Conservation (phyloP, 1,139 yeast species). For the Kodamaea sp. region DNA sequence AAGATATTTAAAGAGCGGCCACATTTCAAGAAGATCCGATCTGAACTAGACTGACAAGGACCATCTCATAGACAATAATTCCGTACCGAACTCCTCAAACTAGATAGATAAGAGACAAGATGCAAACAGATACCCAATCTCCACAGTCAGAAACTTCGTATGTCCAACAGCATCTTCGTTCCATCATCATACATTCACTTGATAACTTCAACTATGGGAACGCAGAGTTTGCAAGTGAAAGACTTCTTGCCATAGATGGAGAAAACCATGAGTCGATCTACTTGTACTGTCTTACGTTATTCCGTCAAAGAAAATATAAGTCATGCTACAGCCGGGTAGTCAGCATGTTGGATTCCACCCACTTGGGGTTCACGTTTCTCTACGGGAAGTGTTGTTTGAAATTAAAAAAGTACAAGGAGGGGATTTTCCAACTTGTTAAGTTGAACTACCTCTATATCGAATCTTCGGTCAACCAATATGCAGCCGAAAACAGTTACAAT, state of each 20-base stretch:
- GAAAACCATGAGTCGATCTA: constrained; percentile 56
- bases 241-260: constrained; percentile 60
- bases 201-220: constrained; percentile 69
- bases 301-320: constrained; percentile 55
- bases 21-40: too few species aligned
- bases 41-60: too few species aligned
- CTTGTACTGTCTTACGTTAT: constrained; percentile 63
- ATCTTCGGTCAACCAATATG: constrained; percentile 15
- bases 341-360: constrained; percentile 35
- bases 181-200: constrained; percentile 64
- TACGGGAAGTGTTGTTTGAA: constrained; percentile 67
- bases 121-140: constrained; percentile 6
- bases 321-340: constrained; percentile 57
- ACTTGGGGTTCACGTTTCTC: constrained; percentile 70
- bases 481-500: not conserved
- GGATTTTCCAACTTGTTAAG: constrained; percentile 55
- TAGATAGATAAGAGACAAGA: too few species aligned
- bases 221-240: constrained; percentile 81
- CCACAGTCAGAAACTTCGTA: constrained; percentile 19
- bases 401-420: constrained; percentile 60
- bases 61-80: too few species aligned
- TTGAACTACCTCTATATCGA: constrained; percentile 39
- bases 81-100: too few species aligned
- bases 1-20: too few species aligned
- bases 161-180: constrained; percentile 48